Evolutionary conservation across 768 basidiomycete species (phyloP).

Genomic region (Harrya chromipes): DNA sequence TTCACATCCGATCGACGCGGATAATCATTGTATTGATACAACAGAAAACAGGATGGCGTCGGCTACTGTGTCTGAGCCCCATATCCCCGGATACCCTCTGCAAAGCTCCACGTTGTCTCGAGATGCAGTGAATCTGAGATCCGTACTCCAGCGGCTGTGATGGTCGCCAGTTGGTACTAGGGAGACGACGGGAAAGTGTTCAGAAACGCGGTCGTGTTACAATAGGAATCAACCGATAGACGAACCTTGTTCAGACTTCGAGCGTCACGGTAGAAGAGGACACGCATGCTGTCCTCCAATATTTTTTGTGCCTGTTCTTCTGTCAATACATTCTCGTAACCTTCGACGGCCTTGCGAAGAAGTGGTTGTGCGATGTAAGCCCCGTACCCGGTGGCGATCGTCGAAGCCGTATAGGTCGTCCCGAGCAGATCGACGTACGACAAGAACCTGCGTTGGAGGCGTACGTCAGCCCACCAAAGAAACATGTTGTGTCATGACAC

Average conservation of each 20-base stretch:
- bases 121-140: slow-evolving; percentile 78
- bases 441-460: slow-evolving; percentile 62
- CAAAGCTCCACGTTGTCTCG: slow-evolving; percentile 87
- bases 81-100: slow-evolving; percentile 88
- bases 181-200: neutral
- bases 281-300: slow-evolving; percentile 83
- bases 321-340: slow-evolving; percentile 65
- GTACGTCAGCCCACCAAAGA: neutral
- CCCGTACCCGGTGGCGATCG: slow-evolving; percentile 94
- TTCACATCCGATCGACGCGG: neutral
- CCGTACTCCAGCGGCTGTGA: slow-evolving; percentile 69
- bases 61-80: slow-evolving; percentile 83
- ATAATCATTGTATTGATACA: slow-evolving; percentile 6
- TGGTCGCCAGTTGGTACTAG: slow-evolving; percentile 93
- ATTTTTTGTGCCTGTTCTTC: slow-evolving; percentile 78
- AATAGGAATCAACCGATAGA: neutral
- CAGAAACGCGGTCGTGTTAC: neutral
- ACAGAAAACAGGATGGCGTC: neutral
- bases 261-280: slow-evolving; percentile 95
- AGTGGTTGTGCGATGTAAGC: slow-evolving; percentile 91
- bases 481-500: slow-evolving; percentile 15
- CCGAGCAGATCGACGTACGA: slow-evolving; percentile 94
- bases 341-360: slow-evolving; percentile 88
- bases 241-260: slow-evolving; percentile 91
- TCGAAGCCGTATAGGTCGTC: slow-evolving; percentile 92